These are phyloP conservation scores for Hemerocallis citrina DNA, from an alignment of 106 monocot genomes.

Conservation along the genomic window DNA sequence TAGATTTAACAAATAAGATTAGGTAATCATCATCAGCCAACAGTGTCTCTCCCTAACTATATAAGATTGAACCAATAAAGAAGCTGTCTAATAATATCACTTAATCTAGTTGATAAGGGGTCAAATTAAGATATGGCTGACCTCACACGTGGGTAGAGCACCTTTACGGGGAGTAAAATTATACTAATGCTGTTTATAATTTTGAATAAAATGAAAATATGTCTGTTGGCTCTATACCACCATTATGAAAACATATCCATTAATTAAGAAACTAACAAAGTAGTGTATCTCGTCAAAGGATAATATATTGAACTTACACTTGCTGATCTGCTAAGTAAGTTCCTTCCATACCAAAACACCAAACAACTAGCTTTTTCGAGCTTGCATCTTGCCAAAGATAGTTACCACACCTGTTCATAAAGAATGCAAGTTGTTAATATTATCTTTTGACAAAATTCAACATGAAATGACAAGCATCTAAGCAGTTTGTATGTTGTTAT, in stretches of 20 bases:
- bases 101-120: no score
- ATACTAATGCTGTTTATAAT: no score
- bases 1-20: neutral
- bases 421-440: slow-evolving; percentile 1
- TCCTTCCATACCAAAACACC: slow-evolving; percentile 62
- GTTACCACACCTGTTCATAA: slow-evolving; percentile 34
- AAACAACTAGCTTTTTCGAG: slow-evolving; percentile 39
- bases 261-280: no score
- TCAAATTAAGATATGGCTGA: no score
- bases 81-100: no score
- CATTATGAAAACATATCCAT: no score
- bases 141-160: no score
- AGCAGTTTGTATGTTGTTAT: neutral
- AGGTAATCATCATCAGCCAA: neutral
- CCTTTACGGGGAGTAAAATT: no score
- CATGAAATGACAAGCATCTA: neutral
- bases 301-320: slow-evolving; percentile 61
- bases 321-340: slow-evolving; percentile 66
- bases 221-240: no score
- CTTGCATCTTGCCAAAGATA: slow-evolving; percentile 13
- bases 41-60: neutral
- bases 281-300: no score
- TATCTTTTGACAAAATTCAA: neutral
- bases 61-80: no score
- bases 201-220: no score